Evolutionary conservation across 495 filamentous ascomycete genomes (phyloP), one percentile per base, ranked within the genome.

Genomic region (Penicillium diatomitis): DNA sequence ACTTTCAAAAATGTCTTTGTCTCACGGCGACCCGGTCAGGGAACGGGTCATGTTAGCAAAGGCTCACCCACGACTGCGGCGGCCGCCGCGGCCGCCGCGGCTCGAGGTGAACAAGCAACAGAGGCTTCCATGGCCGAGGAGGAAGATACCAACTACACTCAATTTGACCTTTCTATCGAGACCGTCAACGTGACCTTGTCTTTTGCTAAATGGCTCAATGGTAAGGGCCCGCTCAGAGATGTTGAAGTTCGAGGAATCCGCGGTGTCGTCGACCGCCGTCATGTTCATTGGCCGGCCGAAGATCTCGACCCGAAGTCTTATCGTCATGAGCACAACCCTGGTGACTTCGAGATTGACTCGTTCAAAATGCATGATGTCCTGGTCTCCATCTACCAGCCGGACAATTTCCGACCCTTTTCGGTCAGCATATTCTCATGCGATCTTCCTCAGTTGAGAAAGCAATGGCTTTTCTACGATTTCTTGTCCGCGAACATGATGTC

Each of bases 391-490:
- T 87, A 96, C 61, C 94, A 98, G 61, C 90, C 92, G 2, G 75
- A 79, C 33, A 82, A 82, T 41, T 96, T 98, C 72, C 80, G 92
- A 33, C 92, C 92, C 3, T 98, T 95, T 66, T 84, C 89, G 4
- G 83, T 96, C 49, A 95, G 89, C 68, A 90, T 98, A 46, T 98
- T 85, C 71, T 88, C 88, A 7, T 96, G 90, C 63, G 90, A 97
- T 57, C 81, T 97, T 11, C 89, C 92, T 5, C 88, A 90, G 52
- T 70, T 98, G 34, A 79, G 92, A 34, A 96, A 95, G 58, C 94
- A 96, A 52, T 97, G 88, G 84, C 74, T 98, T 1, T 96, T 97
- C 64, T 98, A 98, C 67, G 92, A 98, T 66, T 95, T 97, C 56
- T 66, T 98, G 20, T 92, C 86, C 0, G 94, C 92, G 35, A 96